Percentiles rank a stretch among this genome's conserved stretches.
phyloP scores from a whole-genome alignment of 2,329 filamentous ascomycete species.

The Chrysoporthe deuterocubensis region DNA sequence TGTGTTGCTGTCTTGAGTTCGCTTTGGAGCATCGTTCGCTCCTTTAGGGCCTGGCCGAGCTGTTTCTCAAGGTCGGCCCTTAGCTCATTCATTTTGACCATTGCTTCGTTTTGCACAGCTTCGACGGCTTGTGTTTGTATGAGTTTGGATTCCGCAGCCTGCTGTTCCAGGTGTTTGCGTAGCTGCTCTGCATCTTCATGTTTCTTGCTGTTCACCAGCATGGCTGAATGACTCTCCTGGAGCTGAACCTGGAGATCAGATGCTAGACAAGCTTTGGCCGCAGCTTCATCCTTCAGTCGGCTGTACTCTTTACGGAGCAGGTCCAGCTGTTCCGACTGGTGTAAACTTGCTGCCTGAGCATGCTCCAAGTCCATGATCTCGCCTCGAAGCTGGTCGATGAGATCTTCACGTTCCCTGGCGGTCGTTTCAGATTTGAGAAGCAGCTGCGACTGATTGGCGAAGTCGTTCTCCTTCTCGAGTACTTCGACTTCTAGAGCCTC shows the following conservation, averaged over 20 bases:
- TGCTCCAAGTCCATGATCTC: conserved; percentile 32
- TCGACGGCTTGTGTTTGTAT: conserved; percentile 35
- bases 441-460: neutral
- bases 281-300: conserved; percentile 29
- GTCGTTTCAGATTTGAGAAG: neutral
- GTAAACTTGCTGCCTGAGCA: conserved; percentile 13
- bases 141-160: conserved; percentile 27
- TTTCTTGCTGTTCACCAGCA: conserved; percentile 28
- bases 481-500: conserved; percentile 25
- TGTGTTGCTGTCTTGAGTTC: conserved; percentile 36
- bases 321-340: conserved; percentile 23
- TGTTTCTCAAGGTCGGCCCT: conserved; percentile 34
- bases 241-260: conserved; percentile 32
- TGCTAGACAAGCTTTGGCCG: conserved; percentile 25
- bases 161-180: conserved; percentile 29
- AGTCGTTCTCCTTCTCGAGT: conserved; percentile 14
- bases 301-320: conserved; percentile 23
- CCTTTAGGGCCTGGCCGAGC: conserved; percentile 33
- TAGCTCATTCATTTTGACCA: conserved; percentile 35
- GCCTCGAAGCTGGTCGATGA: conserved; percentile 24
- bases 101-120: conserved; percentile 39
- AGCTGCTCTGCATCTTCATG: conserved; percentile 30
- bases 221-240: conserved; percentile 24
- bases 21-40: conserved; percentile 33
- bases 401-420: conserved; percentile 2